Percentiles rank a stretch among this genome's conserved stretches.
Conservation (phyloP, 495 filamentous ascomycete genomes). For the Penicillium steckii region DNA sequence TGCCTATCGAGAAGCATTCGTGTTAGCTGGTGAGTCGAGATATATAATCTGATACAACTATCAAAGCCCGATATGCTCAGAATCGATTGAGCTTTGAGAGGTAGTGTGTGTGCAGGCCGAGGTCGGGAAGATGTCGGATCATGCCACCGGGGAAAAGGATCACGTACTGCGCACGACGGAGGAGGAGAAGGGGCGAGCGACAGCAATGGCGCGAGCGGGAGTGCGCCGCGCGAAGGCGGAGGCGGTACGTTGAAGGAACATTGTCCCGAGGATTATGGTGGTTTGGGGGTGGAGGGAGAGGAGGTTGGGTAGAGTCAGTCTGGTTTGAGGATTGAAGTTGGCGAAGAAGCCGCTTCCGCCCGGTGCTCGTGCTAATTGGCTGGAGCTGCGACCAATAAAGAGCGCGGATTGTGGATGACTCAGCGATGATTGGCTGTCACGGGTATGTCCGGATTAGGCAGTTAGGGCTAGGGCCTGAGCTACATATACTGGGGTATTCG, state of each 20-base stretch:
- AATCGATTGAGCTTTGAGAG: slow-evolving; percentile 21
- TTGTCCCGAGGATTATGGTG: slow-evolving; percentile 45
- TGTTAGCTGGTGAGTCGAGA: slow-evolving; percentile 26
- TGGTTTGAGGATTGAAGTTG: slow-evolving; percentile 41
- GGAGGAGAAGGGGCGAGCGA: slow-evolving; percentile 47
- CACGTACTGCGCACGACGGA: slow-evolving; percentile 50
- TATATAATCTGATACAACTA: neutral
- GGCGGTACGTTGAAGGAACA: slow-evolving; percentile 83
- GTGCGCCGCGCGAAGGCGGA: slow-evolving; percentile 70
- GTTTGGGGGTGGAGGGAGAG: slow-evolving; percentile 24
- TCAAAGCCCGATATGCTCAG: neutral
- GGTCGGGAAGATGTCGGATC: slow-evolving; percentile 25
- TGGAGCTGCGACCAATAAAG: slow-evolving; percentile 8
- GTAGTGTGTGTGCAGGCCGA: slow-evolving; percentile 10
- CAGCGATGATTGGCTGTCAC: slow-evolving; percentile 39
- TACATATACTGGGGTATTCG: no score
- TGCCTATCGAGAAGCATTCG: slow-evolving; percentile 26
- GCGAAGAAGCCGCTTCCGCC: slow-evolving; percentile 48
- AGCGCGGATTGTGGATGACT: slow-evolving; percentile 29
- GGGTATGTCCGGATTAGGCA: slow-evolving; percentile 24
- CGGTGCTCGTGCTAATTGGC: slow-evolving; percentile 30
- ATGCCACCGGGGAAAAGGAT: slow-evolving; percentile 23
- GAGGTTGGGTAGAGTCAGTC: slow-evolving; percentile 26
- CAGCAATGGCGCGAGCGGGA: slow-evolving; percentile 54
- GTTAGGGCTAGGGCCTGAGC: slow-evolving; percentile 33